Conservation (phyloP, 208 protist species). For the Herpetomonas tarakana region DNA sequence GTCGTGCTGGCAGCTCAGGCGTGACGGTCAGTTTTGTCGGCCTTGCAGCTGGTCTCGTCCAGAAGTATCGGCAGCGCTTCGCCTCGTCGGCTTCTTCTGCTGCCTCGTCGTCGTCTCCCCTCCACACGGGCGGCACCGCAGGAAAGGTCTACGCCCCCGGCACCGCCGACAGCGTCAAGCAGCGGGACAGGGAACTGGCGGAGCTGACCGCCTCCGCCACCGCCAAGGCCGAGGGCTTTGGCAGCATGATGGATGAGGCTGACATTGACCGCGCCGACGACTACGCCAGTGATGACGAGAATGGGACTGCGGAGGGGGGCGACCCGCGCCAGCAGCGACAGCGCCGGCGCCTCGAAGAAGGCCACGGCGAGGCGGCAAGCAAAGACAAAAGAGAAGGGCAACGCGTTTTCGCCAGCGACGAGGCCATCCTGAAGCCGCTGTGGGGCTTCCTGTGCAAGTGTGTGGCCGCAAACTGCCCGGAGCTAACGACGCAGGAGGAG, state of each 20-base stretch:
- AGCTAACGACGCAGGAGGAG: slow-evolving; percentile 17
- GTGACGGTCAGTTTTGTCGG: slow-evolving; percentile 93
- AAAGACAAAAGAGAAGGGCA: not conserved
- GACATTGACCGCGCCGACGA: slow-evolving; percentile 5
- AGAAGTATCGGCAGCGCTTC: slow-evolving; percentile 2
- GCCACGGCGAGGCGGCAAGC: too few relatives aligned
- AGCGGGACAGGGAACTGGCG: slow-evolving; percentile 5
- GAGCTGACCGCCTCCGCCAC: not conserved
- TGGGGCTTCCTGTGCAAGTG: slow-evolving; percentile 69
- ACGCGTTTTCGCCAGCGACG: slow-evolving; percentile 39
- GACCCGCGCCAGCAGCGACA: not conserved
- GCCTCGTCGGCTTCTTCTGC: not conserved
- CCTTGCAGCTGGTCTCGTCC: slow-evolving; percentile 39
- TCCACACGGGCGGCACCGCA: not conserved
- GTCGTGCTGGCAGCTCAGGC: slow-evolving; percentile 84
- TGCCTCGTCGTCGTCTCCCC: not conserved
- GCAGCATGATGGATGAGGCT: not conserved
- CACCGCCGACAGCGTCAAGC: not conserved
- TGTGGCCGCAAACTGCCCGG: slow-evolving; percentile 39
- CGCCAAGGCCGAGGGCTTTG: not conserved
- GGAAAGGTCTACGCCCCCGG: slow-evolving; percentile 6
- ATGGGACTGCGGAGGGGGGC: not conserved
- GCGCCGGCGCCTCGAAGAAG: not conserved
- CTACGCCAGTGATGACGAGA: slow-evolving; percentile 9
- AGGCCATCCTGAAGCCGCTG: slow-evolving; percentile 42